These are phyloP conservation scores for Fusarium scirpi DNA, from an alignment of 2,329 filamentous ascomycete species.

Conservation along the genomic window DNA sequence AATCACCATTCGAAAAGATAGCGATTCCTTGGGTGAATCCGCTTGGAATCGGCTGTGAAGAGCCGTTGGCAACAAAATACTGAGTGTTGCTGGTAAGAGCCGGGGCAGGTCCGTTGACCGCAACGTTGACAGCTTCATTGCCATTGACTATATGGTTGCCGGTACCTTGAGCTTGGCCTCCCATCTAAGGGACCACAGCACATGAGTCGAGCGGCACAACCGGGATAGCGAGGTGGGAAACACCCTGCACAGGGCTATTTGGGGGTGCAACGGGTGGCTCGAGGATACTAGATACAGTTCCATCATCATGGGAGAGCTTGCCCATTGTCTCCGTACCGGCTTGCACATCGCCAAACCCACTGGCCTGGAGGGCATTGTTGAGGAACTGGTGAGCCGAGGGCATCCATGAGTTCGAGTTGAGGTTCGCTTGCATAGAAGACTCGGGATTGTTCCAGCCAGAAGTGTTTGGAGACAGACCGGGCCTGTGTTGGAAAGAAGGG, in stretches of 20 bases:
- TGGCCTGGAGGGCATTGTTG: constrained; percentile 40
- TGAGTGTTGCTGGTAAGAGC: background rate
- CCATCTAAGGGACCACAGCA: constrained; percentile 43
- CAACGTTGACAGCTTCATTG: background rate
- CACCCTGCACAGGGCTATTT: constrained; percentile 23
- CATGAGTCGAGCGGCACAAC: background rate
- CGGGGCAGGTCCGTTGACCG: background rate
- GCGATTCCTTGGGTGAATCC: background rate
- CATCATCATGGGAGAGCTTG: background rate
- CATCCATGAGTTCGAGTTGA: constrained; percentile 37
- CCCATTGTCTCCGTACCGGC: background rate
- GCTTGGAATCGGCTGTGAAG: background rate
- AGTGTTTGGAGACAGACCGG: background rate
- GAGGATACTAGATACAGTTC: background rate
- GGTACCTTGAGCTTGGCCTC: constrained; percentile 30
- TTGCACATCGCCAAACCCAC: constrained; percentile 7
- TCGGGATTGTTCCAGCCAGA: background rate
- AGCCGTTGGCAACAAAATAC: constrained; percentile 1
- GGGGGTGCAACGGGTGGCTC: constrained; percentile 35
- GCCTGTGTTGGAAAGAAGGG: constrained; percentile 1
- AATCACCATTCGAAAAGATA: background rate
- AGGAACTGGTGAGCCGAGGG: constrained; percentile 43
- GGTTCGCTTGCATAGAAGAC: constrained; percentile 6
- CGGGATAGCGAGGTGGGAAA: background rate
- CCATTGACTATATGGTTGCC: background rate